These are phyloP conservation scores for Petunia hybrid DNA, from an alignment of 305 asterid genomes.

Conservation along the genomic window DNA sequence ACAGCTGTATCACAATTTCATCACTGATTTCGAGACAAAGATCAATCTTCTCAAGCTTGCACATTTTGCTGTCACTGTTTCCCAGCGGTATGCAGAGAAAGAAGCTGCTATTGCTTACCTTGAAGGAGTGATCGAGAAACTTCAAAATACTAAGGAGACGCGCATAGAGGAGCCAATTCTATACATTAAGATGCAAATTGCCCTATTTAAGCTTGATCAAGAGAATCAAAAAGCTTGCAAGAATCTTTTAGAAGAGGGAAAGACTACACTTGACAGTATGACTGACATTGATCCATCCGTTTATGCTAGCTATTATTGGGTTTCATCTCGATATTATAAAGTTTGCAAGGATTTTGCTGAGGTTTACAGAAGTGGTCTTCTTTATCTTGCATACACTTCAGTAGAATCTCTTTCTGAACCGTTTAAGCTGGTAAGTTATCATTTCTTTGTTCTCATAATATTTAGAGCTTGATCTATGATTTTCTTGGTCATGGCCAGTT, in stretches of 20 bases:
- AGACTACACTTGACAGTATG: constrained; percentile 77
- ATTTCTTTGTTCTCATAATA: neutral
- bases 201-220: constrained; percentile 65
- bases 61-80: constrained; percentile 74
- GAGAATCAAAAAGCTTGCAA: constrained; percentile 72
- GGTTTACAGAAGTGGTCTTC: constrained; percentile 77
- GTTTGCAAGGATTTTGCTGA: constrained; percentile 74
- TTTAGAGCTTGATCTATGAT: neutral
- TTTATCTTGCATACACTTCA: constrained; percentile 77
- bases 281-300: constrained; percentile 90
- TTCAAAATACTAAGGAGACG: constrained; percentile 59
- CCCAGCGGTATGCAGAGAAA: constrained; percentile 67
- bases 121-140: constrained; percentile 75
- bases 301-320: constrained; percentile 82
- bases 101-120: constrained; percentile 67
- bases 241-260: constrained; percentile 71
- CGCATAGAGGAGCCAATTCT: constrained; percentile 77
- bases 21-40: constrained; percentile 78
- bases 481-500: neutral
- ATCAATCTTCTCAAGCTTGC: constrained; percentile 87
- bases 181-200: constrained; percentile 77
- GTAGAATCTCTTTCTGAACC: constrained; percentile 77
- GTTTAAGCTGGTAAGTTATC: constrained; percentile 70
- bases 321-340: constrained; percentile 75
- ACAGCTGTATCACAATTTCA: constrained; percentile 75